Base-by-base conservation (phyloP, 441 rosid genomes). In the Aleurites moluccanus region DNA sequence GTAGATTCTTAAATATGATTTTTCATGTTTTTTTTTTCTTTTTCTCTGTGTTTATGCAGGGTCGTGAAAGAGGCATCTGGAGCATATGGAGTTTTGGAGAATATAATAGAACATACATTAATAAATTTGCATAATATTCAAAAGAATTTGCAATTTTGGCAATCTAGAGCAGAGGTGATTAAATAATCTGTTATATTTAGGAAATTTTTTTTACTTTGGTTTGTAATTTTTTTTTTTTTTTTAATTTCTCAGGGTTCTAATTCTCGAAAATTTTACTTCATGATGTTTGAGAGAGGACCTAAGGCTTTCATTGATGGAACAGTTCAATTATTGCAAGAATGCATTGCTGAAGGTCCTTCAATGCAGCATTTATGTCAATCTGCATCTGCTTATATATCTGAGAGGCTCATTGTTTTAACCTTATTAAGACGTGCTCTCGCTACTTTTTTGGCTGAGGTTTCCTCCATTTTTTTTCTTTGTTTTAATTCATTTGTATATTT, bases 251-350 rank as follows among this genome's bases (percentile, higher is more conserved):
- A 95, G 99, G 95, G 86, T 53, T 88, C 97, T 42, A 67, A 85
- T 86, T 85, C 89, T 77, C 86, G 84, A 28, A 95, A 89, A 83
- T 83, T 88, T 7, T 88, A 85, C 84, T 92, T 87, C 83, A 91
- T 91, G 92, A 64, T 93, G 23, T 89, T 89, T 23, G 98, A 95
- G 90, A 89, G 99, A 85, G 99, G 99, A 45, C 98, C 98, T 0
- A 73, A 74, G 63, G 98, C 96, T 78, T 91, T 95, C 76, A 64
- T 90, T 64, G 77, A 86, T 66, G 95, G 86, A 75, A 68, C 90
- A 20, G 69, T 73, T 7, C 85, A 84, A 80, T 77, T 93, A 30
- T 67, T 90, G 21, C 83, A 64, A 15, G 85, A 84, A 73, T 79
- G 79, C 63, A 30, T 85, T 28, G 62, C 77, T 67, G 88, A 87